Evolutionary conservation across 1,284 basidiomycete genomes (phyloP).

Genomic region (Rhodotorula mucilaginosa): DNA sequence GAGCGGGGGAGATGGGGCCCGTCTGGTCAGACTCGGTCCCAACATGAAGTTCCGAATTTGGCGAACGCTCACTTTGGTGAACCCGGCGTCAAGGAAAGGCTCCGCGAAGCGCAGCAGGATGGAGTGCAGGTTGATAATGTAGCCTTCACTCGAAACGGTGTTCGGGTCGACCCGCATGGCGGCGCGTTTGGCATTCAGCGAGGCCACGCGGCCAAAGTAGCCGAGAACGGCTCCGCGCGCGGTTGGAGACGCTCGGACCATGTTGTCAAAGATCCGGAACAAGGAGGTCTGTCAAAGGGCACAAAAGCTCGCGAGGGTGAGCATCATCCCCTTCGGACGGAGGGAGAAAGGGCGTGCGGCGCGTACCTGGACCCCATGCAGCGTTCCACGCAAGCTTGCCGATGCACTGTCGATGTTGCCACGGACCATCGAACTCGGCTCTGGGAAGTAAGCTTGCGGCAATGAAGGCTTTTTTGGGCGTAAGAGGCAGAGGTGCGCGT

Average conservation of each 20-base stretch:
- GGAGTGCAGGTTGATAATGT: constrained; percentile 85
- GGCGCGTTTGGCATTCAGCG: constrained; percentile 77
- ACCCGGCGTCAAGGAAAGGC: constrained; percentile 91
- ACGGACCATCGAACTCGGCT: constrained; percentile 69
- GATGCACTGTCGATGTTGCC: constrained; percentile 79
- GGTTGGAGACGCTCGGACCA: constrained; percentile 77
- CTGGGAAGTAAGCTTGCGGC: constrained; percentile 75
- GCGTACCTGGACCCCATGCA: constrained; percentile 73
- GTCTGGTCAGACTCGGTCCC: background rate
- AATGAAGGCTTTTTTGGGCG: constrained; percentile 63
- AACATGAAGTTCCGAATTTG: background rate
- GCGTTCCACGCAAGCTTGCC: constrained; percentile 72
- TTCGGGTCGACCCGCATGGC: constrained; percentile 87
- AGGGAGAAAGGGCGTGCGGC: background rate
- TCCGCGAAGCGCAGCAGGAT: constrained; percentile 85
- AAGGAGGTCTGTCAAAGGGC: constrained; percentile 60
- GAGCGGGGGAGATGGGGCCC: background rate
- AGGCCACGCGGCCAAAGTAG: constrained; percentile 72
- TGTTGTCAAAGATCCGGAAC: constrained; percentile 82
- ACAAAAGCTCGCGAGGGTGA: constrained; percentile 38
- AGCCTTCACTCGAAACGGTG: constrained; percentile 86
- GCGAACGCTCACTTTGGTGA: constrained; percentile 65
- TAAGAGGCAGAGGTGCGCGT: background rate
- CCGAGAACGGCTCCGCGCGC: constrained; percentile 80
- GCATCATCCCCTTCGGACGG: background rate